Conservation (phyloP, 345 rosid species). For the Abelmoschus esculentus region DNA sequence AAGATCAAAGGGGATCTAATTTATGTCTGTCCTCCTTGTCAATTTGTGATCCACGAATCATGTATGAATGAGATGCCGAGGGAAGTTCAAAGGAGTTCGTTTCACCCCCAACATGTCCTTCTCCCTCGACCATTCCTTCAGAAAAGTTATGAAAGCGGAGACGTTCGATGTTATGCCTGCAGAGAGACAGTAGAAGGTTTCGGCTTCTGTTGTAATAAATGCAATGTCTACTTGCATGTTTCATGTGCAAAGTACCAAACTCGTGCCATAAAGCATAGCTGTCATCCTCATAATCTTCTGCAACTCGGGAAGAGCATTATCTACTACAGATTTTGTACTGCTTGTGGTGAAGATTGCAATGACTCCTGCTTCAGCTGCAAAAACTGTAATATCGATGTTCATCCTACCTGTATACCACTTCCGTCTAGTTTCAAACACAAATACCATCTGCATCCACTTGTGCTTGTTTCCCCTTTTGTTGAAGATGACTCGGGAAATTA, state of each 20-base stretch:
- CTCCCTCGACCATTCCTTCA: not conserved
- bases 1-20: not conserved
- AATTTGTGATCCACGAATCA: not conserved
- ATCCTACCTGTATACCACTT: not conserved
- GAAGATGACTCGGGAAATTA: not conserved
- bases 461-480: not conserved
- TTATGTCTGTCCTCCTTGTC: not conserved
- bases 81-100: not conserved
- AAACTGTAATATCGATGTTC: not conserved
- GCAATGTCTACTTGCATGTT: not conserved
- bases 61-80: not conserved
- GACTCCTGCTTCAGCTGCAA: not conserved
- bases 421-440: not conserved
- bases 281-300: not conserved
- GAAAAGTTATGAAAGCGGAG: not conserved
- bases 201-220: not conserved
- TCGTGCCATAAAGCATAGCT: not conserved
- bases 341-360: not conserved
- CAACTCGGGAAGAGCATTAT: not conserved
- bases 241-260: not conserved
- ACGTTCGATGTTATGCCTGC: not conserved
- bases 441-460: not conserved
- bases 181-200: not conserved
- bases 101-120: not conserved
- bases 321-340: not conserved